Evolutionary conservation across 2,329 filamentous ascomycete species (phyloP).

Genomic region (Apiospora rasikravindrae): DNA sequence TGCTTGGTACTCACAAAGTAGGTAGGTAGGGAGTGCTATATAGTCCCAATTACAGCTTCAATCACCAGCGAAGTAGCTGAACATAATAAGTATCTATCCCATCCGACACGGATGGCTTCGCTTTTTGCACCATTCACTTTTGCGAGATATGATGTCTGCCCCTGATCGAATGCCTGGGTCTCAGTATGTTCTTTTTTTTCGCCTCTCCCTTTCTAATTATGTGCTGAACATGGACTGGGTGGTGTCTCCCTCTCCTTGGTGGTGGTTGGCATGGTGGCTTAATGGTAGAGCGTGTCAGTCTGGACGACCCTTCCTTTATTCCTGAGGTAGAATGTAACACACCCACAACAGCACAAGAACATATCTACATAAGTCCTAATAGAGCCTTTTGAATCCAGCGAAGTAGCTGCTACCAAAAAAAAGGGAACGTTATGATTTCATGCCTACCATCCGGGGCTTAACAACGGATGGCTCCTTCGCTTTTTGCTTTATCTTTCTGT

Average conservation of each 20-base stretch:
- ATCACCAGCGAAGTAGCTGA: background rate
- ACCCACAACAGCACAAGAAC: background rate
- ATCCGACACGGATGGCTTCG: background rate
- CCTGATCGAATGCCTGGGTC: background rate
- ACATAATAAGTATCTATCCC: background rate
- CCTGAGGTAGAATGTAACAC: background rate
- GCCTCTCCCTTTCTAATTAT: background rate
- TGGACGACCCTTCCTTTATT: background rate
- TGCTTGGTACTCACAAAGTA: background rate
- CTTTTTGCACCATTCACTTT: background rate
- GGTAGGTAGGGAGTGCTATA: background rate
- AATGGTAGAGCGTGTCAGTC: background rate
- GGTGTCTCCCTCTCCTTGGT: background rate
- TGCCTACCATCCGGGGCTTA: too few species aligned
- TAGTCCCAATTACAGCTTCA: background rate
- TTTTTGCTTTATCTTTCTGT: background rate
- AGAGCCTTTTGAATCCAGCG: background rate
- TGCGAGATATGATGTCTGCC: background rate
- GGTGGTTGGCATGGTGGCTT: background rate
- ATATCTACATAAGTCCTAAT: background rate
- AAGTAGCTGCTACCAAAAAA: background rate
- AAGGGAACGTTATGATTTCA: too few species aligned
- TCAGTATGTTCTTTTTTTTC: background rate
- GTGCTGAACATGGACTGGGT: background rate
- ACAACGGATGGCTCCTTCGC: background rate